Conservation (phyloP, 768 basidiomycete genomes). For the Podaxis rugospora region DNA sequence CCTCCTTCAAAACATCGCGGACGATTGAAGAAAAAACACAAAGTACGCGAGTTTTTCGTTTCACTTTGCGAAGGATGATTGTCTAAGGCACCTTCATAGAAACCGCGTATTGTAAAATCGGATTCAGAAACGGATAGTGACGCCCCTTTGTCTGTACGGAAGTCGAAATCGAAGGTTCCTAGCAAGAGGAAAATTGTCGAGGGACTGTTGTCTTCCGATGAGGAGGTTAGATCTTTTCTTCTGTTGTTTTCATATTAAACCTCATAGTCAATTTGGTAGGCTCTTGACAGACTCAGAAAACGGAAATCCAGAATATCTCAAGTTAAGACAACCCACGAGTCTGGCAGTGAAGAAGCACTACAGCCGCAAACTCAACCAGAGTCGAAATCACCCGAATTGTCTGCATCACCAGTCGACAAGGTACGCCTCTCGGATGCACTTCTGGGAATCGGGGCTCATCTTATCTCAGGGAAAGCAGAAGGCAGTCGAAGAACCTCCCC, state of each 20-base stretch:
- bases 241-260: background rate
- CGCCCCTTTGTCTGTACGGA: background rate
- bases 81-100: background rate
- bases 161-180: background rate
- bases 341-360: background rate
- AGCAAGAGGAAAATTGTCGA: background rate
- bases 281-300: background rate
- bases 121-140: conserved; percentile 9
- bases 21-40: background rate
- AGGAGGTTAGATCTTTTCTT: conserved; percentile 1
- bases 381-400: background rate
- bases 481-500: background rate
- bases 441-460: background rate
- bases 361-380: background rate
- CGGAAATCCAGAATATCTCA: background rate
- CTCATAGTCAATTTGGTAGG: background rate
- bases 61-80: background rate
- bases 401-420: background rate
- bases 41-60: background rate
- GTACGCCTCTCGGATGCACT: background rate
- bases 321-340: background rate
- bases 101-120: background rate
- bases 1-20: background rate
- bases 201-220: background rate
- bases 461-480: conserved; percentile 5